phyloP scores from a whole-genome alignment of 2,329 filamentous ascomycete species.

The Clonostachys sp. region DNA sequence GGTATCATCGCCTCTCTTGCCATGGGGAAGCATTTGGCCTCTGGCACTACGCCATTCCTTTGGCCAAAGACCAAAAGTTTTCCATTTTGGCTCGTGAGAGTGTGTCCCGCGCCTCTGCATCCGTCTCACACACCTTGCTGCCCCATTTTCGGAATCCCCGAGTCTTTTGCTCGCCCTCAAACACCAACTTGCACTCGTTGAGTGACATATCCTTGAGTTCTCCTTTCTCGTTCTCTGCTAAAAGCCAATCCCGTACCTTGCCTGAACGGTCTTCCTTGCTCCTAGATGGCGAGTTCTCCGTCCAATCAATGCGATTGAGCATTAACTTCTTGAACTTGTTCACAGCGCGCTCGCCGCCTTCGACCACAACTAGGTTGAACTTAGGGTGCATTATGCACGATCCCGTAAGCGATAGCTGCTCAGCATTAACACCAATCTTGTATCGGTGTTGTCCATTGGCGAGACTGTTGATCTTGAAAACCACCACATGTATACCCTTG shows the following conservation, averaged over 20 bases:
- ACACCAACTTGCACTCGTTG: conserved; percentile 81
- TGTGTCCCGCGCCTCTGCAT: conserved; percentile 79
- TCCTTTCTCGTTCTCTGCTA: conserved; percentile 73
- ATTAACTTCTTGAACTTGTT: conserved; percentile 88
- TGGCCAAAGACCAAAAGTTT: conserved; percentile 89
- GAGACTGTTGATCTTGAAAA: conserved; percentile 87
- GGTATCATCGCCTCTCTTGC: too few relatives aligned
- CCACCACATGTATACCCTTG: conserved; percentile 79
- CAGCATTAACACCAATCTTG: conserved; percentile 88
- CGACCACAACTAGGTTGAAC: conserved; percentile 85
- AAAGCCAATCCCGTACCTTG: conserved; percentile 66
- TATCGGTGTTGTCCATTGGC: conserved; percentile 91
- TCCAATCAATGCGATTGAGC: conserved; percentile 92
- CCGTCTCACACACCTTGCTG: conserved; percentile 87
- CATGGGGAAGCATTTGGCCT: too few relatives aligned
- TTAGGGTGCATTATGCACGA: conserved; percentile 89
- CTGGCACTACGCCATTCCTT: conserved; percentile 35
- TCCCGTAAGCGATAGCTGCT: conserved; percentile 81
- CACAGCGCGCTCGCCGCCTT: conserved; percentile 81
- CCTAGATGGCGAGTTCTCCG: conserved; percentile 73
- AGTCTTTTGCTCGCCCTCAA: conserved; percentile 83
- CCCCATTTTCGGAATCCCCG: conserved; percentile 84
- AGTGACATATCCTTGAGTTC: conserved; percentile 74
- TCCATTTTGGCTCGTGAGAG: conserved; percentile 83
- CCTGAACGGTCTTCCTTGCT: conserved; percentile 56